phyloP scores from a whole-genome alignment of 2,329 filamentous ascomycete species.

The Neofusicoccum umdonicola region DNA sequence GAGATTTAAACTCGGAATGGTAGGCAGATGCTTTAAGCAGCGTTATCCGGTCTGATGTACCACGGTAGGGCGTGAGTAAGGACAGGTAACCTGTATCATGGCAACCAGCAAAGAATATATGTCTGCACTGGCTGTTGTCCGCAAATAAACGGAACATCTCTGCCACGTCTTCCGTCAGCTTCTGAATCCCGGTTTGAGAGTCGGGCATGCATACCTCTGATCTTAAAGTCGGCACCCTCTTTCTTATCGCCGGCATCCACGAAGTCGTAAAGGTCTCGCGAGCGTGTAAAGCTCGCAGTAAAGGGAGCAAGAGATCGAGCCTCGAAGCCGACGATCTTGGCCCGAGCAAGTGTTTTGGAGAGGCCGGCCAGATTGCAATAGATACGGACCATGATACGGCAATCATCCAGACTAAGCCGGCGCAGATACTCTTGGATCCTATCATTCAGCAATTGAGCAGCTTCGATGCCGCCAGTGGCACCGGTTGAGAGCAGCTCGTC shows the following conservation, averaged over 20 bases:
- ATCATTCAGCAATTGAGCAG: conserved; percentile 54
- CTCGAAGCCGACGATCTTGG: conserved; percentile 52
- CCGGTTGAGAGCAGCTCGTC: conserved; percentile 49
- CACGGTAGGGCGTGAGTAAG: conserved; percentile 53
- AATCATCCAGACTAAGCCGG: conserved; percentile 42
- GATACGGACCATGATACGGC: conserved; percentile 55
- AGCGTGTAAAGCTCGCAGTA: conserved; percentile 56
- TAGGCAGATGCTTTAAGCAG: conserved; percentile 53
- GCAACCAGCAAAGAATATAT: conserved; percentile 63
- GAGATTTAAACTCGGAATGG: conserved; percentile 52
- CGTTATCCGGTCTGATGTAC: conserved; percentile 52
- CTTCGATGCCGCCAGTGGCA: conserved; percentile 54
- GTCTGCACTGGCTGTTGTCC: conserved; percentile 60
- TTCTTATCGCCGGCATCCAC: conserved; percentile 60
- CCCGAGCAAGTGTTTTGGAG: conserved; percentile 50
- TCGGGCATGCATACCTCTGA: conserved; percentile 44
- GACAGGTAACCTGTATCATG: conserved; percentile 60
- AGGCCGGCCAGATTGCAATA: conserved; percentile 57
- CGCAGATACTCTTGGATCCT: conserved; percentile 48
- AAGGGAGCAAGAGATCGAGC: conserved; percentile 58
- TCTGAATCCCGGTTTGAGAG: background rate
- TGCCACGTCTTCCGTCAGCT: conserved; percentile 18
- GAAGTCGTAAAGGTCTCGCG: conserved; percentile 59
- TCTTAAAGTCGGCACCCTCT: conserved; percentile 57
- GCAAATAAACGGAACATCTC: conserved; percentile 50